phyloP scores from a whole-genome alignment of 1,284 basidiomycete species.

The Marasmius oreades region DNA sequence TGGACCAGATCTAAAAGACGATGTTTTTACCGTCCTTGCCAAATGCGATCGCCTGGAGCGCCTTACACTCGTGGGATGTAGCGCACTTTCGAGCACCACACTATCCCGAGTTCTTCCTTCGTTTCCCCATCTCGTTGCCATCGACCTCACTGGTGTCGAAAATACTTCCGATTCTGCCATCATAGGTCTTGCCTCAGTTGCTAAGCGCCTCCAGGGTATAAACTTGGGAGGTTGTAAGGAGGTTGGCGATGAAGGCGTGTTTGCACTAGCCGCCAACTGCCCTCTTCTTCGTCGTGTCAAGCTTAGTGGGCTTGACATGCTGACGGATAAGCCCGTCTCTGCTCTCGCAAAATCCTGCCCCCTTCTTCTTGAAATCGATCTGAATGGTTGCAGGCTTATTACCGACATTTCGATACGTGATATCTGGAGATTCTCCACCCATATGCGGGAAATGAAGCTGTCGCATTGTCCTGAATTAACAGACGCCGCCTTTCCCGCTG shows the following conservation, averaged over 20 bases:
- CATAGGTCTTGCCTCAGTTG: conserved; percentile 65
- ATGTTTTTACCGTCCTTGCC: conserved; percentile 71
- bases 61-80: conserved; percentile 87
- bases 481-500: conserved; percentile 84
- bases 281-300: conserved; percentile 86
- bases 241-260: conserved; percentile 78
- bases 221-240: conserved; percentile 86
- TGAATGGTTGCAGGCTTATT: conserved; percentile 80
- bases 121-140: conserved; percentile 79
- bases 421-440: conserved; percentile 76
- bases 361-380: conserved; percentile 90
- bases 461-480: conserved; percentile 80
- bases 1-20: conserved; percentile 72
- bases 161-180: conserved; percentile 73
- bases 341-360: conserved; percentile 82
- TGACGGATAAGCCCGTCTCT: conserved; percentile 82
- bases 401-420: conserved; percentile 80
- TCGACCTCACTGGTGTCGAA: conserved; percentile 81
- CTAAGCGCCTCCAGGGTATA: conserved; percentile 85
- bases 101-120: conserved; percentile 67
- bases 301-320: conserved; percentile 68
- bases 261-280: conserved; percentile 74
- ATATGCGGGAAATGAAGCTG: conserved; percentile 91
- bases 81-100: conserved; percentile 63
- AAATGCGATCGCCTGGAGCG: conserved; percentile 87